Percentiles rank a stretch among this genome's conserved stretches.
Conservation (phyloP, 352 stramenopile genomes). For the Thraustochytrium striatum region DNA sequence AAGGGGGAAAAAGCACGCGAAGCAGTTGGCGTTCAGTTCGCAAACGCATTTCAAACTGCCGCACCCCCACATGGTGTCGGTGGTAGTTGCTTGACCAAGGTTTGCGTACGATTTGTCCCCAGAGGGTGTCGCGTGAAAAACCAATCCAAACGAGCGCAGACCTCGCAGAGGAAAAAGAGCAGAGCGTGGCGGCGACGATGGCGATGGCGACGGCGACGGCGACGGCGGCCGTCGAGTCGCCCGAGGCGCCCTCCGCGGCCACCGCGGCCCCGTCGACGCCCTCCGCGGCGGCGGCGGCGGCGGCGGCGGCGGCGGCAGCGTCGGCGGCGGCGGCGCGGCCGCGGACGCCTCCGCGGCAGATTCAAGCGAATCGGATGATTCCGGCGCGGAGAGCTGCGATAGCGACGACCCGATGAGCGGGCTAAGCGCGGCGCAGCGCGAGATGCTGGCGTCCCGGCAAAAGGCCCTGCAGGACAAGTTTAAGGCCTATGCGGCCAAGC, state of each 20-base stretch:
- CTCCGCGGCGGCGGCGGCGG: no score
- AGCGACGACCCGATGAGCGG: not conserved
- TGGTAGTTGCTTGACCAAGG: no score
- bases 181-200: not conserved
- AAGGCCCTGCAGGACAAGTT: constrained; percentile 11
- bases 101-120: no score
- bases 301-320: not conserved
- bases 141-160: not conserved
- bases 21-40: no score
- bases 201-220: not conserved
- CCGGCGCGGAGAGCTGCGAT: not conserved
- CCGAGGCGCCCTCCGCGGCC: no score
- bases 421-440: not conserved
- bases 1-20: no score
- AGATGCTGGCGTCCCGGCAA: not conserved
- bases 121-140: no score
- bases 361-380: not conserved
- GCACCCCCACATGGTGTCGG: no score
- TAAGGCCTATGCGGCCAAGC: constrained; percentile 8
- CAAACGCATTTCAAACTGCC: no score
- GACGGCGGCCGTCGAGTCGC: not conserved
- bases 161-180: no score
- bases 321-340: not conserved
- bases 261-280: no score
- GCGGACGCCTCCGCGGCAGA: not conserved